Evolutionary conservation across 805 yeast genomes (phyloP).

Genomic region (Candida pini): DNA sequence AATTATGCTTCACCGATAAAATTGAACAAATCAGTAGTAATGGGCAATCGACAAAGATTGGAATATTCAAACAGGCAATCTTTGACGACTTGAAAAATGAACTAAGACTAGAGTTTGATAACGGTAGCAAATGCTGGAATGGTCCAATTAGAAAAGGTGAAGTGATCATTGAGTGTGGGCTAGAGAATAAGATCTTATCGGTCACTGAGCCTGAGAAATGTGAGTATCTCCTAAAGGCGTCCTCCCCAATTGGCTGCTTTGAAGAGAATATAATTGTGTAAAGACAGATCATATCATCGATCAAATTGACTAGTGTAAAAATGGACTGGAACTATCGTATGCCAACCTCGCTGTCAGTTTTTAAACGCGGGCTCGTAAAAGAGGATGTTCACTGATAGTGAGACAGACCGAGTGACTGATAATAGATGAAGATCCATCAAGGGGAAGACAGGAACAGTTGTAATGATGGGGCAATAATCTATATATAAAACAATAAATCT

Average conservation of each 20-base stretch:
- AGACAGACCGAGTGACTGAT: too few relatives aligned
- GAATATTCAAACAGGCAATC: constrained; percentile 28
- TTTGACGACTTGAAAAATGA: constrained; percentile 9
- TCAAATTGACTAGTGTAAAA: too few relatives aligned
- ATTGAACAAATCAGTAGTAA: constrained; percentile 48
- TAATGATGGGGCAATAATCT: too few relatives aligned
- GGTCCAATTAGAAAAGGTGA: constrained; percentile 79
- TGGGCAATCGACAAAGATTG: constrained; percentile 46
- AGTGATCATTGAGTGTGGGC: constrained; percentile 65
- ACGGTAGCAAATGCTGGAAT: constrained; percentile 88
- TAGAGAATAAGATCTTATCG: constrained; percentile 43
- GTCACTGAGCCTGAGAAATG: constrained; percentile 91
- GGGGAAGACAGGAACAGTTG: too few relatives aligned
- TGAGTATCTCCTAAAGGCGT: constrained; percentile 54
- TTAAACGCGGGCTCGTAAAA: too few relatives aligned
- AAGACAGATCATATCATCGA: too few relatives aligned
- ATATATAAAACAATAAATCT: too few relatives aligned
- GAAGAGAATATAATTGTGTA: constrained; percentile 11
- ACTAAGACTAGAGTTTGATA: constrained; percentile 32
- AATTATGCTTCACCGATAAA: constrained; percentile 50
- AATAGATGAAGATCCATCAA: too few relatives aligned
- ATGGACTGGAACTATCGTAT: too few relatives aligned
- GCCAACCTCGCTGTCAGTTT: too few relatives aligned
- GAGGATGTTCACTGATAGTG: too few relatives aligned
- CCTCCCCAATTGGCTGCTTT: constrained; percentile 42